Conservation (phyloP, 2,329 filamentous ascomycete genomes). For the Dactylellina parvicollis region DNA sequence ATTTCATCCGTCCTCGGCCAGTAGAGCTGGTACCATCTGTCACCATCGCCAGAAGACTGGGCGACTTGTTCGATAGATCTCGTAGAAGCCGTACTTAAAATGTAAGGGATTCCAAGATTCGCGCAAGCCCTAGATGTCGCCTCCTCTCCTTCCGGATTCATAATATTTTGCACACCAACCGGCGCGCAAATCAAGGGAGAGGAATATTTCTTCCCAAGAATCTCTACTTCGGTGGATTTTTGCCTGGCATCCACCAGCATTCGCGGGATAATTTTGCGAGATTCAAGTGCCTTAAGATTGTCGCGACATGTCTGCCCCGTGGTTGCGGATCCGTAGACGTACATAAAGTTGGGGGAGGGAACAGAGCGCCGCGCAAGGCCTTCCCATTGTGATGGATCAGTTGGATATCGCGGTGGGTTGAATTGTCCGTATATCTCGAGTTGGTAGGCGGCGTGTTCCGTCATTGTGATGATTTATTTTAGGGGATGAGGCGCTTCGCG, state of each 20-base stretch:
- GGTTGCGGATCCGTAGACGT: conserved; percentile 48
- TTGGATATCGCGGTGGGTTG: conserved; percentile 48
- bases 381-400: conserved; percentile 52
- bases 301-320: conserved; percentile 43
- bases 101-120: conserved; percentile 72
- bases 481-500: background rate
- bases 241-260: conserved; percentile 45
- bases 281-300: conserved; percentile 43
- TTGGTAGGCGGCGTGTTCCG: conserved; percentile 47
- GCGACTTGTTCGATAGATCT: conserved; percentile 75
- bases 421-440: conserved; percentile 50
- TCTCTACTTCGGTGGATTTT: conserved; percentile 49
- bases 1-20: conserved; percentile 75
- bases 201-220: conserved; percentile 47
- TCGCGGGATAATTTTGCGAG: conserved; percentile 46
- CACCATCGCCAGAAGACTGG: conserved; percentile 67
- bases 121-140: conserved; percentile 72
- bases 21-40: conserved; percentile 79
- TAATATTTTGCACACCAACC: conserved; percentile 74
- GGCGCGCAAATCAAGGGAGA: conserved; percentile 65
- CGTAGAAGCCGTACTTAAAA: conserved; percentile 71
- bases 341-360: conserved; percentile 45
- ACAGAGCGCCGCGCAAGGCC: conserved; percentile 45
- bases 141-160: conserved; percentile 73
- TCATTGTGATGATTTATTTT: conserved; percentile 19